These are phyloP conservation scores for Pinus albicaulis DNA, from an alignment of 75 land plant species.

Conservation along the genomic window DNA sequence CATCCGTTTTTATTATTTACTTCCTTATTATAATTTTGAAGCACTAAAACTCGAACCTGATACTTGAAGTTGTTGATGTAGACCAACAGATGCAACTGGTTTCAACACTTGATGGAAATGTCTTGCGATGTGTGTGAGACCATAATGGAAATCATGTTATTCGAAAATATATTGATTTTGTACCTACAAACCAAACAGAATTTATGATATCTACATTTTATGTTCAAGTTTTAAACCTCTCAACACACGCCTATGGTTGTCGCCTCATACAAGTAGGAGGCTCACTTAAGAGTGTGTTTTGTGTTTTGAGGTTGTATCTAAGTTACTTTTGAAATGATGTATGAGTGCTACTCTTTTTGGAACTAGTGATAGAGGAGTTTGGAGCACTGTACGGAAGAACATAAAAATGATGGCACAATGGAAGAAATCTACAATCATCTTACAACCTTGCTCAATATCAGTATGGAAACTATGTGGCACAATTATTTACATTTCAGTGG, in stretches of 20 bases:
- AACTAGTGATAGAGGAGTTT: constrained; percentile 66
- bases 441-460: constrained; percentile 89
- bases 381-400: constrained; percentile 89
- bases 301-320: too few relatives aligned
- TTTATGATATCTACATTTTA: constrained; percentile 85
- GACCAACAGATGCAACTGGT: constrained; percentile 82
- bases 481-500: constrained; percentile 40
- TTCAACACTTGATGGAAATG: constrained; percentile 89
- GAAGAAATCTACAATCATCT: constrained; percentile 84
- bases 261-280: constrained; percentile 90
- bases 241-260: constrained; percentile 98
- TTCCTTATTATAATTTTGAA: not conserved
- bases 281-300: not conserved
- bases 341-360: not conserved
- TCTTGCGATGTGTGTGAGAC: constrained; percentile 90
- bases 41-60: constrained; percentile 37
- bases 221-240: constrained; percentile 84
- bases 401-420: constrained; percentile 65
- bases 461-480: constrained; percentile 96
- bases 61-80: constrained; percentile 88
- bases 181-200: constrained; percentile 75
- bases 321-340: not conserved
- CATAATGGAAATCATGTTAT: constrained; percentile 99
- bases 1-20: not conserved
- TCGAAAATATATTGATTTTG: constrained; percentile 95